Percentiles rank a stretch among this genome's conserved stretches.
Conservation (phyloP, 2,329 filamentous ascomycete species). For the Elsinoe necatrix region DNA sequence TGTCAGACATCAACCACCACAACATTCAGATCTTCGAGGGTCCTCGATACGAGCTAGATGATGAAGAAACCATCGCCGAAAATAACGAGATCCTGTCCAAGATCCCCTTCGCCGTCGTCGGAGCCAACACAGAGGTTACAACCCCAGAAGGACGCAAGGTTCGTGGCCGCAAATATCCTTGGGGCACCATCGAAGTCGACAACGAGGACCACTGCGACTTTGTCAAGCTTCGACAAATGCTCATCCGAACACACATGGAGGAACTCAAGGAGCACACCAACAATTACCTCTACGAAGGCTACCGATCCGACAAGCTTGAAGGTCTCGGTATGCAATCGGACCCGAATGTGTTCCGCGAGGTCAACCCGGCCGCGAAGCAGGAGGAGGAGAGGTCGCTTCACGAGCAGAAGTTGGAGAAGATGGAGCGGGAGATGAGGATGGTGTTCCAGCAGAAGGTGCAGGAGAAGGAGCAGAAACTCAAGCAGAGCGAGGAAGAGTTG, state of each 20-base stretch:
- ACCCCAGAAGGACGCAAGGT: constrained; percentile 90
- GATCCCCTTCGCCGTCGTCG: constrained; percentile 96
- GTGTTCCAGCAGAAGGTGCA: constrained; percentile 99
- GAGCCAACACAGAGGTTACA: constrained; percentile 88
- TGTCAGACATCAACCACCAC: constrained; percentile 93
- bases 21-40: constrained; percentile 98
- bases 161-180: constrained; percentile 90
- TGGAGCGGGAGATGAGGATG: constrained; percentile 99
- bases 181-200: constrained; percentile 98
- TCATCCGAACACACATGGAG: constrained; percentile 99
- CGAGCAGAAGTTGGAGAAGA: constrained; percentile 99
- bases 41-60: constrained; percentile 94
- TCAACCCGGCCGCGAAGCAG: constrained; percentile 99
- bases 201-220: constrained; percentile 99
- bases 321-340: constrained; percentile 98
- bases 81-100: constrained; percentile 99
- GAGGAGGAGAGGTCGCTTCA: constrained; percentile 96
- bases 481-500: constrained; percentile 97
- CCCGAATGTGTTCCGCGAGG: constrained; percentile 99
- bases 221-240: constrained; percentile 98
- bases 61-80: constrained; percentile 98
- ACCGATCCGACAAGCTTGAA: constrained; percentile 98
- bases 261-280: constrained; percentile 99
- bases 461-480: constrained; percentile 99
- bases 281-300: constrained; percentile 98